Evolutionary conservation across 2,329 filamentous ascomycete genomes (phyloP), one percentile per base, ranked within the genome.

Genomic region (Hypoxylon rubiginosum): DNA sequence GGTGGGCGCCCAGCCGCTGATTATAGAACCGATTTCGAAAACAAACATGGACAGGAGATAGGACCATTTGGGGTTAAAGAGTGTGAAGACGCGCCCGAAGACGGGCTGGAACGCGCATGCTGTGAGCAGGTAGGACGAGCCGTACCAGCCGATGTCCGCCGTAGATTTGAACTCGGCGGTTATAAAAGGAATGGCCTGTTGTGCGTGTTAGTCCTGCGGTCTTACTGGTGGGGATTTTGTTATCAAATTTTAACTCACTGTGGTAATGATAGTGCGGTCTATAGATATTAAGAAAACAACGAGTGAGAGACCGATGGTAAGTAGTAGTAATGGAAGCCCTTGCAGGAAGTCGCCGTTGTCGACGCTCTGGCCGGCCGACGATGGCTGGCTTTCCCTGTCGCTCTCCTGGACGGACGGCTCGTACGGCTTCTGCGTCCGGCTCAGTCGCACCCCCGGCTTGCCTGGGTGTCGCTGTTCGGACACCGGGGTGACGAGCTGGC

Each of bases 11-110:
- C 73, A 67, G 2, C 73, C 79, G 57, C 78, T 80, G 17, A 81
- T 68, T 24, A 80, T 66, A n/a, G 77, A 79, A 8, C 79, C 79
- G 24, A 79, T 51, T 63, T 75, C 72, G 61, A 79, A 78, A 17
- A 77, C 19, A 45, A 74, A 69, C 64, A 78, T 68, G 52, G 72
- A 71, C 17, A 74, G 52, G 36, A 75, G 69, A 60, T 72, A 75
- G 0, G 70, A 70, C 71, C 70, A 73, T 68, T 79, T 80, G 63
- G 72, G 53, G 36, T 75, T 75, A 69, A 79, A 80, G 43, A 78
- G 68, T 64, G 74, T 77, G 57, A 75, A 79, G 13, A 79, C 72
- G 10, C 75, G 74, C 9, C 78, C 78, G 58, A 77, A 79, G 30
- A 78, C 67, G 11, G 73, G 75, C 53, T 78, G 74, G 39, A 79